Percentiles rank a stretch among this genome's conserved stretches.
phyloP scores from a whole-genome alignment of 2,329 filamentous ascomycete species.

The Microcera coccophila region DNA sequence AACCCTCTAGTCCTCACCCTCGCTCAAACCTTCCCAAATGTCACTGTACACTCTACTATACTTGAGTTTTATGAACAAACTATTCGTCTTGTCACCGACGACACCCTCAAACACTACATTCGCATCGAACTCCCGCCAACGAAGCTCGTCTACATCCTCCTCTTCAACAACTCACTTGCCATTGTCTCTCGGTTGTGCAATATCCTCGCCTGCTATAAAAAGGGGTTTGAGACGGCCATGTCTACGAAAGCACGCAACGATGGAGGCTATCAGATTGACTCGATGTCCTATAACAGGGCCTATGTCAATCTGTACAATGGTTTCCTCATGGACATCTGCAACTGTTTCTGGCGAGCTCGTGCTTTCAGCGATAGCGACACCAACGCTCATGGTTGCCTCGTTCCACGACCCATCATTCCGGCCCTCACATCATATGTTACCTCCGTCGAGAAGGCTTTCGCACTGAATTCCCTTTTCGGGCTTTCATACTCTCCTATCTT shows the following conservation, averaged over 20 bases:
- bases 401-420: slow-evolving; percentile 43
- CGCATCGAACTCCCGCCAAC: slow-evolving; percentile 66
- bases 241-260: slow-evolving; percentile 34
- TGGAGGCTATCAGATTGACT: slow-evolving; percentile 28
- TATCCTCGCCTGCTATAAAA: slow-evolving; percentile 69
- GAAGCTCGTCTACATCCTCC: slow-evolving; percentile 64
- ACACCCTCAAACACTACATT: slow-evolving; percentile 48
- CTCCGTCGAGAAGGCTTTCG: slow-evolving; percentile 43
- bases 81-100: slow-evolving; percentile 52
- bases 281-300: slow-evolving; percentile 49
- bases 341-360: slow-evolving; percentile 72
- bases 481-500: slow-evolving; percentile 57
- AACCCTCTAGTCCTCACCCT: slow-evolving; percentile 57
- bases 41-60: slow-evolving; percentile 51
- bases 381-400: slow-evolving; percentile 56
- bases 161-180: slow-evolving; percentile 61
- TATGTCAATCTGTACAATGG: slow-evolving; percentile 73
- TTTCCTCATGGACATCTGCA: slow-evolving; percentile 83
- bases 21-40: slow-evolving; percentile 48
- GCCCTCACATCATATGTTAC: slow-evolving; percentile 47
- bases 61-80: slow-evolving; percentile 68
- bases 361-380: slow-evolving; percentile 64
- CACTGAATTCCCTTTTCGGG: slow-evolving; percentile 50
- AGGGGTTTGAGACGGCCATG: slow-evolving; percentile 65
- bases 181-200: slow-evolving; percentile 65